Conservation (phyloP, 495 filamentous ascomycete genomes). For the Lasiosphaeria ovina region DNA sequence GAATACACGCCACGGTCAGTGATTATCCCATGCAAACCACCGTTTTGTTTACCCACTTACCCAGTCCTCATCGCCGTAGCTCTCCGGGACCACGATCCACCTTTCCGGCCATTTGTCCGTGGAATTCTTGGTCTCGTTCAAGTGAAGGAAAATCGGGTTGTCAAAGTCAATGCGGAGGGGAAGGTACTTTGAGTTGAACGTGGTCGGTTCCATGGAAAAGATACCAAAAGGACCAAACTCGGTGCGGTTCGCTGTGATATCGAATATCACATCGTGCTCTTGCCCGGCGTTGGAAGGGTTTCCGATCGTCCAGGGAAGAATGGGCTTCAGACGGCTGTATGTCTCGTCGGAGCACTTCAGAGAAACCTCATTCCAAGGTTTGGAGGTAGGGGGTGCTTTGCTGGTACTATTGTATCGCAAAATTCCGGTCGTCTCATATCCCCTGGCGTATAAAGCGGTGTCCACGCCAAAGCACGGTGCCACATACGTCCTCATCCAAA, state of each 20-base stretch:
- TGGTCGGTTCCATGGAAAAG: not conserved
- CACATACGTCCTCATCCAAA: slow-evolving; percentile 22
- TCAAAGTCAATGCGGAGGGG: slow-evolving; percentile 19
- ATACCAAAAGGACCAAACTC: not conserved
- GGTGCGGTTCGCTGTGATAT: not conserved
- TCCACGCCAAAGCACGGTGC: slow-evolving; percentile 38
- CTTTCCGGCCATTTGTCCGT: slow-evolving; percentile 4
- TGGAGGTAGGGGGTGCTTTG: slow-evolving; percentile 29
- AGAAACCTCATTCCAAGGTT: slow-evolving; percentile 12
- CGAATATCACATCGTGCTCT: slow-evolving; percentile 2
- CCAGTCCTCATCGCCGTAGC: slow-evolving; percentile 14
- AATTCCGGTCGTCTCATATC: slow-evolving; percentile 38
- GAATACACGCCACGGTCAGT: slow-evolving; percentile 34
- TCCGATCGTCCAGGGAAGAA: slow-evolving; percentile 22
- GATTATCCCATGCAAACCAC: not conserved
- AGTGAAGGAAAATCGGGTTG: slow-evolving; percentile 16
- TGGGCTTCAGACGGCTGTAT: slow-evolving; percentile 22
- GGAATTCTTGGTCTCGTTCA: slow-evolving; percentile 6
- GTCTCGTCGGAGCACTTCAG: slow-evolving; percentile 20
- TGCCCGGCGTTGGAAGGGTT: slow-evolving; percentile 15
- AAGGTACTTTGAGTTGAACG: not conserved
- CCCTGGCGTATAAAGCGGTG: slow-evolving; percentile 23
- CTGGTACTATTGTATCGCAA: slow-evolving; percentile 25
- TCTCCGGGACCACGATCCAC: slow-evolving; percentile 15
- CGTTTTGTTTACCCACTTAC: slow-evolving; percentile 13